Base-by-base conservation (phyloP, 148 eudicot genomes). In the Rhododendron molle region DNA sequence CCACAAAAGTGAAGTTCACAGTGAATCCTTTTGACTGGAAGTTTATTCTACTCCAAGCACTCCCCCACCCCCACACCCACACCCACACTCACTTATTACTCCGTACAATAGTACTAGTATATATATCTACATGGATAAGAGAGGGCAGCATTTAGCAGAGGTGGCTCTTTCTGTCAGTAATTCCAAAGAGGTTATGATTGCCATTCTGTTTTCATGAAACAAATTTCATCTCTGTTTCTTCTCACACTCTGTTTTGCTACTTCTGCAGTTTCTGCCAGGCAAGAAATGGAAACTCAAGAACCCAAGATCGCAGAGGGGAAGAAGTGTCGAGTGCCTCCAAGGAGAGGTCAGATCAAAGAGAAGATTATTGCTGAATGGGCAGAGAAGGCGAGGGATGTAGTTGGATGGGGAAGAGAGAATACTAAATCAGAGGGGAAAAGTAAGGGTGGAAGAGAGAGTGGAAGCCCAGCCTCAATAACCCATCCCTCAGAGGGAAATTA, bases 331-430 rank as follows among this genome's bases (percentile, higher is more conserved):
- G 0, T 83, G 32, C 85, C 85, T 14, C 85, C 85, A 15, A 7
- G 3, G 77, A 83, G 85, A 67, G 85, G 85, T n/a, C 3, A 44
- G 77, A 67, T 83, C 38, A 83, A 67, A 28, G 38, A 2, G 1
- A 65, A 28, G 58, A 67, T 67, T 3, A 16, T 83, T 18, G n/a
- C 13, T 65, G 84, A 7, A 20, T 2, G n/a, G 56, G 40, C 2
- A 34, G 43, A 14, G 76, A 82, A 15, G 50, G 77, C 16, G 50
- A n/a, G 0, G n/a, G 34, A 9, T 26, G 5, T 44, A 8, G 0
- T 26, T 21, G 34, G 38, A 67, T 1, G 5, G 6, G 58, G 43
- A 44, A 83, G 26, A 44, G 69, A 83, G 0, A 16, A 4, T 2
- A 38, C 5, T 38, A 50, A 2, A 18, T 18, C n/a, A 1, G 20